Evolutionary conservation across 441 rosid genomes (phyloP), one percentile per base, ranked within the genome.

Genomic region (Populus hybrid): DNA sequence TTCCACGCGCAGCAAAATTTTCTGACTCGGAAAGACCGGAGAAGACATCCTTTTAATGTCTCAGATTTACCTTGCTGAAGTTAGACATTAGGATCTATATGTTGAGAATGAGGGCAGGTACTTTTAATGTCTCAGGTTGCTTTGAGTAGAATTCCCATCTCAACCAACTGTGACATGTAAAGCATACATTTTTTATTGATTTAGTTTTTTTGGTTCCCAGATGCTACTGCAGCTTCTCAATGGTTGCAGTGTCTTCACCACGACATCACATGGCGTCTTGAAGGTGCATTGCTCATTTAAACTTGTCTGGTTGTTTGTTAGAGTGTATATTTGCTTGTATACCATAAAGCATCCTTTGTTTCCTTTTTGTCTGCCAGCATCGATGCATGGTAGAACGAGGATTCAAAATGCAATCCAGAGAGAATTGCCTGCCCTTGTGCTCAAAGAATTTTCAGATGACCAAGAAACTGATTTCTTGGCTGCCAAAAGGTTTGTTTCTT

Each of bases 271-370:
- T 26, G 35, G 34, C 70, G 38, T 14, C 77, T 74, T 18, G 61
- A 67, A 74, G 77, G 77, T 74, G 67, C 69, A 74, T 38, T 74
- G 69, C 40, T 38, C 34, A 3, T 10, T 73, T 61, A 36, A 73
- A 26, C 16, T 24, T 65, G 63, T 14, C 21, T 64, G 54, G 54
- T 35, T 74, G 8, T 16, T 8, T 18, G 11, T 4, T 4, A 40
- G 26, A 69, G 38, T 74, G 14, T 24, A 70, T 38, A 42, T n/a
- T 64, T 16, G 40, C 30, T 16, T 74, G 36, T 16, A 64, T 14
- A 18, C 24, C 32, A 54, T 28, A 32, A 21, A 54, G 61, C 61
- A 63, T 8, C 24, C 57, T 40, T 1, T 73, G 57, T 74, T 38
- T 65, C 40, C 50, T 38, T 8, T 23, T 8, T 38, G 21, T 26